A percentile compares a stretch with the other conserved stretches of the same genome.
These are phyloP conservation scores for Mortierella polycephala DNA, from an alignment of 371 early-diverging fungal species.

Conservation along the genomic window DNA sequence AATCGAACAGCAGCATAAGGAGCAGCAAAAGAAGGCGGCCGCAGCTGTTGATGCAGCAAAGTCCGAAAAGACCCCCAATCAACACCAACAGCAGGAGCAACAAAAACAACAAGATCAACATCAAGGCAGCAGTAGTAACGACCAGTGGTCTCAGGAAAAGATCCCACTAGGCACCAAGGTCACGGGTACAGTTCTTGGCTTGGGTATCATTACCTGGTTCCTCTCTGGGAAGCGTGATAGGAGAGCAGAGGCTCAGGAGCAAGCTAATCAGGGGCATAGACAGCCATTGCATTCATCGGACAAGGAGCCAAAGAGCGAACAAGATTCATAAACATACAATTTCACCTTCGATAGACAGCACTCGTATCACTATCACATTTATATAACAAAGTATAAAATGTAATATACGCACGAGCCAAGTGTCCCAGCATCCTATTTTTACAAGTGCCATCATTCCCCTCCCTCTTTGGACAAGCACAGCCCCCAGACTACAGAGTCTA, in stretches of 20 bases:
- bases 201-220: slow-evolving; percentile 44
- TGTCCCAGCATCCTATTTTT: too few relatives aligned
- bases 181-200: slow-evolving; percentile 6
- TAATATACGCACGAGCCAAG: too few relatives aligned
- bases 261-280: not conserved
- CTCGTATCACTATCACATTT: too few relatives aligned
- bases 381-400: too few relatives aligned
- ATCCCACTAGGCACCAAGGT: slow-evolving; percentile 38
- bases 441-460: not conserved
- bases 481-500: too few relatives aligned
- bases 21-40: slow-evolving; percentile 11
- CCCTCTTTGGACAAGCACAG: not conserved
- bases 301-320: not conserved
- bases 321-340: not conserved
- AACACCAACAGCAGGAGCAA: not conserved
- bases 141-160: slow-evolving; percentile 27
- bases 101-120: not conserved
- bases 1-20: slow-evolving; percentile 11
- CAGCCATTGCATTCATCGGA: not conserved
- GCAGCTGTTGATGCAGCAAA: slow-evolving; percentile 9
- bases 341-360: not conserved
- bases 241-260: slow-evolving; percentile 9
- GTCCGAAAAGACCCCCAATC: slow-evolving; percentile 2
- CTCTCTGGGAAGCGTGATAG: slow-evolving; percentile 48
- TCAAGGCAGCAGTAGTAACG: not conserved